Evolutionary conservation across 768 basidiomycete species (phyloP), one percentile per base, ranked within the genome.

Genomic region (Macrolepiota dolichaula): DNA sequence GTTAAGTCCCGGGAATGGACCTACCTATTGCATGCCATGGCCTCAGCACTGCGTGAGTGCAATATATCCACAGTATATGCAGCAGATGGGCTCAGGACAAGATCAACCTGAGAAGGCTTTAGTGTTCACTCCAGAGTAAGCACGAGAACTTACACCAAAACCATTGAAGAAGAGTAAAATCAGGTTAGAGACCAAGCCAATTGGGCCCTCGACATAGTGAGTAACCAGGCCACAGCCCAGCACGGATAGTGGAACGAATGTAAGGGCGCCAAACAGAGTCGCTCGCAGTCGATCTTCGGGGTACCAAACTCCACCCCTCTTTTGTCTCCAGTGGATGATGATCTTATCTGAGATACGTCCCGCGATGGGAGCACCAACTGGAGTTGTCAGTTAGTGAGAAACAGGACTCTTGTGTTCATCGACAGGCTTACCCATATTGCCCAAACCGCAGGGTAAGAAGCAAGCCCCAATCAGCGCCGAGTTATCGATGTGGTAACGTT

Each of bases 281-380:
- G 78, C 85, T 1, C 84, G 77, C 25, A 89, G 75, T 6, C 88
- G 81, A 63, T 88, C 89, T 69, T 91, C 88, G 0, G 88, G 88
- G 46, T 83, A 80, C 86, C 85, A 88, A 1, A 74, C 65, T 0
- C 86, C 87, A 0, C 77, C 77, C 24, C 87, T 80, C 4, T 73
- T 68, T 50, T 76, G 71, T 15, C 79, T 79, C 72, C 82, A 85
- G 42, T 66, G 68, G 17, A 79, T 72, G 24, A 91, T 74, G 0
- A 79, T 71, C 27, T 64, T 62, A 68, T 91, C 89, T 0, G 89
- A 89, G 0, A 88, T 62, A 15, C 75, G 75, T 1, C 89, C 88
- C 0, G 84, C 79, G 5, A 87, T 63, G 2, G 83, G 81, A 2
- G 87, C 83, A 1, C 88, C 87, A 49, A 84, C 86, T 88, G 55